Percentiles rank a stretch among this genome's conserved stretches.
phyloP scores from a whole-genome alignment of 257 asterid species.

The Solanum neorickii region DNA sequence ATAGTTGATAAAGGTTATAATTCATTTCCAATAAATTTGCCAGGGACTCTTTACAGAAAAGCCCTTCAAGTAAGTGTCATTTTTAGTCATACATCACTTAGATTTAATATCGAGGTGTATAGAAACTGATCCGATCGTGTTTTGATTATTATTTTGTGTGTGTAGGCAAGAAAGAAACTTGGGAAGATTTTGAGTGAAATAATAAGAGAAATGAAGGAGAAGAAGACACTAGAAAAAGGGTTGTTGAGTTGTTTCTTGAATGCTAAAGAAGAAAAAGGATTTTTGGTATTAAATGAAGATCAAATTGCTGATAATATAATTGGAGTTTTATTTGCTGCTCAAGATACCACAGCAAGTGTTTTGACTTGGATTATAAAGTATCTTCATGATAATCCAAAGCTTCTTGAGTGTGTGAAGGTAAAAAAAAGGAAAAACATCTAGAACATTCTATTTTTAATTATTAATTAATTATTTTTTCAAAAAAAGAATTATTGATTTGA shows the following conservation, averaged over 20 bases:
- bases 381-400: constrained; percentile 51
- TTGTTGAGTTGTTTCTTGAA: constrained; percentile 43
- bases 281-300: constrained; percentile 32
- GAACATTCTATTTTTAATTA: not conserved
- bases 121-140: not conserved
- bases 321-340: constrained; percentile 85
- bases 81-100: not conserved
- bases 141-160: not conserved
- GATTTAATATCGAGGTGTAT: not conserved
- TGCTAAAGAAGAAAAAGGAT: constrained; percentile 30
- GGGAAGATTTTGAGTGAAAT: constrained; percentile 38
- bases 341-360: constrained; percentile 78
- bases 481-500: not conserved
- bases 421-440: not conserved
- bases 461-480: not conserved
- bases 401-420: constrained; percentile 58
- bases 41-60: constrained; percentile 42
- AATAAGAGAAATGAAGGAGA: constrained; percentile 45
- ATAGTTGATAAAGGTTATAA: constrained; percentile 66
- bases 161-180: constrained; percentile 74
- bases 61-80: constrained; percentile 40
- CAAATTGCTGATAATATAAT: constrained; percentile 75
- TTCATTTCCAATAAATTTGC: constrained; percentile 57
- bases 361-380: constrained; percentile 79
- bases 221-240: constrained; percentile 24